Evolutionary conservation across 2,329 filamentous ascomycete species (phyloP), one percentile per base, ranked within the genome.

Genomic region (Amesomyces nigricolor): DNA sequence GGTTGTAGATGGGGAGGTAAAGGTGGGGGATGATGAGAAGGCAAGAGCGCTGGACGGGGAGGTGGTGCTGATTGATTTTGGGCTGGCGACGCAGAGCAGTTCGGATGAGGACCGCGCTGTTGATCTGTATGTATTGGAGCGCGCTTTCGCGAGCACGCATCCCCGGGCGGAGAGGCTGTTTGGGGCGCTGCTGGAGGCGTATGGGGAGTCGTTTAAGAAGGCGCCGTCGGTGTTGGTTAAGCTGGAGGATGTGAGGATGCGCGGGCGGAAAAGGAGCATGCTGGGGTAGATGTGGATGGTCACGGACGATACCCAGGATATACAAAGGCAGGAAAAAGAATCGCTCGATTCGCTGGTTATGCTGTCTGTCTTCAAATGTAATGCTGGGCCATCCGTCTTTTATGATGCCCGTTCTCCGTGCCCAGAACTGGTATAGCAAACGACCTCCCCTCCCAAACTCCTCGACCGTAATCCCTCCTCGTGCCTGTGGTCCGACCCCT

Each of bases 241-340:
- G 69, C 72, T 99, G 59, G 91, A 96, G 69, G 92, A 96, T 62
- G 94, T 99, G 46, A 83, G 94, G 68, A 83, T 96, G 85, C 85
- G 94, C 70, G 94, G 94, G 3, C 80, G 94, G 68, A 99, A 99
- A 81, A 87, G 90, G 72, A 97, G 91, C 70, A 99, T 99, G 94
- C 70, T 99, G 63, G 94, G 94, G 29, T 97, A 51, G 43, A 9
- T 2, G 5, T 74, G 74, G 57, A 30, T 32, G n/a, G 42, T 44
- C 29, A 22, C 30, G 39, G 57, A 26, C 56, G 48, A 59, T 47
- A 61, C 42, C 53, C 47, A 47, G 62, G 63, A 47, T 38, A 50
- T 46, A 57, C 42, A 47, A 58, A 26, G 10, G 16, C 50, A 54
- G 30, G 48, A 44, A 56, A 60, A 58, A 58, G 13, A 45, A 30